Percentiles rank a stretch among this genome's conserved stretches.
Evolutionary conservation across 164 flowering plant genomes (phyloP).

Genomic region (Magnolia officinalis): DNA sequence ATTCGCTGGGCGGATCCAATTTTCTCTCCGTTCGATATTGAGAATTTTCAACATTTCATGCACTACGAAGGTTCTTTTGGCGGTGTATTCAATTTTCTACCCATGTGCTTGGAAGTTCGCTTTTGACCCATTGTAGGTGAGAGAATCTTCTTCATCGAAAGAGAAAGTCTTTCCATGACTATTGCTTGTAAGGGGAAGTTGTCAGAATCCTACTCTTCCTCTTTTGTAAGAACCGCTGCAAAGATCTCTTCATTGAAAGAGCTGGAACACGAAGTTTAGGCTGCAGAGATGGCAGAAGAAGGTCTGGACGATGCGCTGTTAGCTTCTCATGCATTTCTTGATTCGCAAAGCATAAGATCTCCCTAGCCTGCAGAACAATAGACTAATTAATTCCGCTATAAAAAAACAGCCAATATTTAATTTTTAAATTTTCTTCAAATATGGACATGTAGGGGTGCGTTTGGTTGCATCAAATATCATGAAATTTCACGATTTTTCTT

Average conservation of each 20-base stretch:
- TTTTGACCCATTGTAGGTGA: too few relatives aligned
- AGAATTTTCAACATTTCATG: too few relatives aligned
- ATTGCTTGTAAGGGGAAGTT: conserved; percentile 16
- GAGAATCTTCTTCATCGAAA: too few relatives aligned
- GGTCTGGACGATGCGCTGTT: background rate
- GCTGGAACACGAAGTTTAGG: conserved; percentile 15
- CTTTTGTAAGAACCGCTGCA: conserved; percentile 53
- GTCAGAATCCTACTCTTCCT: conserved; percentile 38
- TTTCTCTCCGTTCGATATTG: too few relatives aligned
- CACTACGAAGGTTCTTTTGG: too few relatives aligned
- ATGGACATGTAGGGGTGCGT: background rate
- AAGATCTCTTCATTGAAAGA: conserved; percentile 49
- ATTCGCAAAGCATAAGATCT: conserved; percentile 36
- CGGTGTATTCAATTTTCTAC: too few relatives aligned
- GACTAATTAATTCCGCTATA: too few relatives aligned
- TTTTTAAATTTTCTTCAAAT: too few relatives aligned
- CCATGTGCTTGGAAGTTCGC: too few relatives aligned
- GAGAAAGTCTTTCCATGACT: background rate
- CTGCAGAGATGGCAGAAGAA: conserved; percentile 6
- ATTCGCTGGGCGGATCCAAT: too few relatives aligned
- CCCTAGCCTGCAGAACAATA: conserved; percentile 36
- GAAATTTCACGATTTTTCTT: background rate
- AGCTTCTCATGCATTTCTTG: conserved; percentile 21
- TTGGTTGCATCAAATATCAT: background rate
- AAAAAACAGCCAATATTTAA: too few relatives aligned